Evolutionary conservation across 164 flowering plant species (phyloP).

Genomic region (Vitis rotundifolia): DNA sequence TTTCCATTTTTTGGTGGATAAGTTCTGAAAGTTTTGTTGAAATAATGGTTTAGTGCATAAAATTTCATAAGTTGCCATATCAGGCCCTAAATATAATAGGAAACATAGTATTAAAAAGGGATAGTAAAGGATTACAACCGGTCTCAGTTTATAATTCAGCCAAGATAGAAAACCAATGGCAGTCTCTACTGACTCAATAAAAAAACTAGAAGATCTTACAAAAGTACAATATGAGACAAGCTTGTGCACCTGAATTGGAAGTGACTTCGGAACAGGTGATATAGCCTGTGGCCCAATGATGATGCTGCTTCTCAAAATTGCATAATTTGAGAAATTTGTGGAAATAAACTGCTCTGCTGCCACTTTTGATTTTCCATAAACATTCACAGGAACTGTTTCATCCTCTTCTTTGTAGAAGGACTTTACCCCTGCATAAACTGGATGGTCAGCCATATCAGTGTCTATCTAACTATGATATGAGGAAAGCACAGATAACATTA

Average conservation of each 20-base stretch:
- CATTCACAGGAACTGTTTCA: conserved; percentile 79
- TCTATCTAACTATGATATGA: neutral
- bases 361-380: conserved; percentile 86
- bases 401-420: conserved; percentile 95
- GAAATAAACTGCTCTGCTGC: conserved; percentile 76
- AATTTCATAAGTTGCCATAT: too few species aligned
- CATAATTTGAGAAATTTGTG: conserved; percentile 65
- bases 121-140: too few species aligned
- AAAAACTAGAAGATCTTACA: neutral
- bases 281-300: conserved; percentile 85
- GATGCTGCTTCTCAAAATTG: conserved; percentile 93
- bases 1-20: too few species aligned
- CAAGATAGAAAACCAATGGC: too few species aligned
- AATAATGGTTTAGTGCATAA: too few species aligned
- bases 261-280: conserved; percentile 82
- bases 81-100: too few species aligned
- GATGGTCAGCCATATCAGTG: conserved; percentile 13
- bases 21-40: too few species aligned
- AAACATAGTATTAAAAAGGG: too few species aligned
- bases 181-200: too few species aligned
- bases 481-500: too few species aligned
- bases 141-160: too few species aligned
- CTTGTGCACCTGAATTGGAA: conserved; percentile 79
- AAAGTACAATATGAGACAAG: neutral
- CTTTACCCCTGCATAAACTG: conserved; percentile 93